Conservation (phyloP, 148 eudicot species). For the Vaccinium myrtillus region DNA sequence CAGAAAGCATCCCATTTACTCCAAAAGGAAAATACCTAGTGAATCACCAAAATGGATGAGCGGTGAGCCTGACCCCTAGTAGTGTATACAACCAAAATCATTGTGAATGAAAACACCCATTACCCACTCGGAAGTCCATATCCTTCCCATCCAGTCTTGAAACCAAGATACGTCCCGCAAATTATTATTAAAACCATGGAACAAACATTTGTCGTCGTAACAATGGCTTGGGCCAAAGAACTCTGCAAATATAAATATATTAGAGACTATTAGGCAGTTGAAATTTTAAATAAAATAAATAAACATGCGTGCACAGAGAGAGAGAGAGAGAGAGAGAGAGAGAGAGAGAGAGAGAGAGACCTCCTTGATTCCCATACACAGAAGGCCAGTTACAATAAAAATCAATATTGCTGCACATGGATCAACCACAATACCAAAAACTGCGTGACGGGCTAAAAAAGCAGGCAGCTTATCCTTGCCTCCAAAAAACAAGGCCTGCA, state of each 20-base stretch:
- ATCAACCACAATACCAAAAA: constrained; percentile 68
- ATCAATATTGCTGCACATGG: constrained; percentile 88
- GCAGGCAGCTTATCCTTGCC: constrained; percentile 62
- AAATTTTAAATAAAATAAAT: no score
- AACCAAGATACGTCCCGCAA: constrained; percentile 77
- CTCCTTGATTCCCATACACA: constrained; percentile 66
- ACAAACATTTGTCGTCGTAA: constrained; percentile 71
- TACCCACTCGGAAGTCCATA: constrained; percentile 62
- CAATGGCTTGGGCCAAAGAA: constrained; percentile 59
- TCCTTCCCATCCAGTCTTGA: constrained; percentile 87
- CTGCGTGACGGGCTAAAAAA: constrained; percentile 65
- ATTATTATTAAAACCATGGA: constrained; percentile 73
- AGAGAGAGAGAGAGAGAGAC: no score
- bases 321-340: constrained; percentile 1
- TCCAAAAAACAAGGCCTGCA: constrained; percentile 81
- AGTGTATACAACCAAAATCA: neutral
- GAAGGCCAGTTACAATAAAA: constrained; percentile 63
- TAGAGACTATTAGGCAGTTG: neutral
- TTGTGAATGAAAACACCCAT: neutral
- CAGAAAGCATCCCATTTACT: constrained; percentile 57
- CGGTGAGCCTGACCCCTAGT: neutral
- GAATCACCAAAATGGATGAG: neutral
- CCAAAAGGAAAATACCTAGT: constrained; percentile 59
- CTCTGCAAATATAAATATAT: constrained; percentile 35
- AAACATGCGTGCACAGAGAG: no score